Base-by-base conservation (phyloP, 73 alveolate species). In the Tetrahymena borealis region DNA sequence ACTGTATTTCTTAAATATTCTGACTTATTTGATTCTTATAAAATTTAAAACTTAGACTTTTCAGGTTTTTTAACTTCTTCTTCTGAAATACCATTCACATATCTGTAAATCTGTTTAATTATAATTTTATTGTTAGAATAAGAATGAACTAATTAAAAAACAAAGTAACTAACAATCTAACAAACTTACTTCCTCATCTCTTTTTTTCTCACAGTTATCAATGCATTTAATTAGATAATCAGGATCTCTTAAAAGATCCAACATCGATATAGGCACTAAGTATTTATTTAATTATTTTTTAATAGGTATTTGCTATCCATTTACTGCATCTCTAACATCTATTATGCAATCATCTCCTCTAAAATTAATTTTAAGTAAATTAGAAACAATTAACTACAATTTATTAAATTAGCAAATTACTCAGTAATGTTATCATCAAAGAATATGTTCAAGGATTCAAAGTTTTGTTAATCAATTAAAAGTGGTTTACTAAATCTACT, bases 401-500 rank as follows among this genome's bases (percentile, higher is more conserved):
- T 43, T 31, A 3, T 33, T 35, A 0, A 91, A 11, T 24, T 8
- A 39, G 7, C 1, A 2, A 79, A 20, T 31, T 42, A 92, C 95
- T 96, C 97, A 33, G 94, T 96, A 90, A 98, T 97, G 90, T 97
- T 95, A 94, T 98, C 99, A 96, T 98, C 99, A 95, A 98, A 98
- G 97, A 98, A 98, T 78, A 98, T 98, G 78, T 98, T 99, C 91
- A 97, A 94, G 78, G 99, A 92, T 32, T 95, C 94, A 35, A 94
- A 95, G 94, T 98, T 99, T 90, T 98, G 96, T 91, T 97, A 95
- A 93, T 98, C 99, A 4, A 60, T n/a, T 1, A 60, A 5, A 5
- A 60, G 37, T 15, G 85, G 85, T 16, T 60, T 60, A 35, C 85
- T 60, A 35, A 60, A 60, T 60, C 28, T 15, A n/a, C 28, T 60